phyloP scores from a whole-genome alignment of 306 rosid genomes.

The Vicia villosa region DNA sequence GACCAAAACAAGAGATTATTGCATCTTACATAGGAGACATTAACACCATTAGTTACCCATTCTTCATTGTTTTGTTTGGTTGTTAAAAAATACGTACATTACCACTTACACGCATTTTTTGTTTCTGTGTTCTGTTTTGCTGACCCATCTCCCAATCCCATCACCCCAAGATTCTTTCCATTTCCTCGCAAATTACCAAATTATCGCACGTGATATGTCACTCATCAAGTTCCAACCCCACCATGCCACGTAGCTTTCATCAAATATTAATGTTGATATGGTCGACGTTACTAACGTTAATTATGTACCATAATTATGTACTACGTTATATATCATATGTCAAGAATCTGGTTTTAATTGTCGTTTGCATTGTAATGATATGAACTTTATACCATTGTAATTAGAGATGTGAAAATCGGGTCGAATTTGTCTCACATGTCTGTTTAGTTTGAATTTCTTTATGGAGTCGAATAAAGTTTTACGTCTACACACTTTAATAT shows the following conservation, averaged over 20 bases:
- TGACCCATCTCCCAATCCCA: slow-evolving; percentile 28
- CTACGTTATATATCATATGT: slow-evolving; percentile 23
- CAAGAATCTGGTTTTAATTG: slow-evolving; percentile 34
- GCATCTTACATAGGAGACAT: slow-evolving; percentile 39
- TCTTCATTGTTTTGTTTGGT: slow-evolving; percentile 8
- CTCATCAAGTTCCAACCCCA: slow-evolving; percentile 18
- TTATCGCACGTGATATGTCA: slow-evolving; percentile 42
- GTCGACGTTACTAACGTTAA: slow-evolving; percentile 40
- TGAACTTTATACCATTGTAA: neutral
- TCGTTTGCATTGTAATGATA: slow-evolving; percentile 28
- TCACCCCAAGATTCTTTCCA: slow-evolving; percentile 40
- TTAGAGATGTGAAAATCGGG: too few relatives aligned
- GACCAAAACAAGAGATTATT: slow-evolving; percentile 42
- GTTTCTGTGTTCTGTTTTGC: slow-evolving; percentile 36
- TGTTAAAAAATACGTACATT: slow-evolving; percentile 11
- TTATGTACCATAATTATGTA: slow-evolving; percentile 17
- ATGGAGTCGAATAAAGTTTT: too few relatives aligned
- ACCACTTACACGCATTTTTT: slow-evolving; percentile 42
- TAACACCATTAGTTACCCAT: slow-evolving; percentile 15
- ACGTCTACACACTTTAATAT: too few relatives aligned
- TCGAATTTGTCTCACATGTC: too few relatives aligned
- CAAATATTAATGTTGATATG: neutral
- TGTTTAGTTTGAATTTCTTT: too few relatives aligned
- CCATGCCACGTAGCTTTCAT: slow-evolving; percentile 6
- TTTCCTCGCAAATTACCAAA: slow-evolving; percentile 30